Base-by-base conservation (phyloP, 345 rosid genomes). In the Lumnitzera racemosa region DNA sequence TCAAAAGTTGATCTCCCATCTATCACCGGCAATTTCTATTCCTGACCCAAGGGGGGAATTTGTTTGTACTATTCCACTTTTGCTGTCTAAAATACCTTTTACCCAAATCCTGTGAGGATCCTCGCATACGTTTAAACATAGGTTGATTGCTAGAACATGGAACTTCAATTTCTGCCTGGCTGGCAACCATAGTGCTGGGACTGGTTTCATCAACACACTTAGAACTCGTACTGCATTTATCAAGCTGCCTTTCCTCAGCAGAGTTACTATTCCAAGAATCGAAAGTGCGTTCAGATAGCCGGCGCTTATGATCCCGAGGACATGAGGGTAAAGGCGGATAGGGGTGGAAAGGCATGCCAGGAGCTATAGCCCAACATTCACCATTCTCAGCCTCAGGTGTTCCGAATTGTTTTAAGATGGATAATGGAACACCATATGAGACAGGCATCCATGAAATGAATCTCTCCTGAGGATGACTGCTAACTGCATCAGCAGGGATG, bases 391-490 rank as follows among this genome's bases (percentile, higher is more conserved):
- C 72, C 65, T 63, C 59, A 10, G 83, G 80, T 53, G 81, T 76
- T 15, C 95, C 91, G 58, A 72, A 82, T 51, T 86, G 85, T 72
- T 80, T 83, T 74, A 81, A 58, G 51, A 84, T 67, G 65, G 76
- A 67, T 67, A 86, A 62, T 10, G 98, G 98, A 71, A 91, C 76
- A 49, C 99, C 99, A 67, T 84, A 94, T 13, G 99, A 81, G 61
- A 88, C 89, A 13, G 90, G 83, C 70, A 73, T 55, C 54, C 81
- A 76, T 25, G 90, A 80, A 67, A 63, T 61, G 74, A 87, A 90
- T 76, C 81, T 83, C 69, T 55, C 79, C 72, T 70, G 92, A 25
- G 75, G 84, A 62, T 69, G 74, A 43, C 84, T 90, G 3, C 67
- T 63, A 49, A 74, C 81, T 50, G 71, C 61, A 58, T 66, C 73